Percentiles rank a stretch among this genome's conserved stretches.
Conservation (phyloP, 2,329 filamentous ascomycete genomes). For the Alternaria triticina region DNA sequence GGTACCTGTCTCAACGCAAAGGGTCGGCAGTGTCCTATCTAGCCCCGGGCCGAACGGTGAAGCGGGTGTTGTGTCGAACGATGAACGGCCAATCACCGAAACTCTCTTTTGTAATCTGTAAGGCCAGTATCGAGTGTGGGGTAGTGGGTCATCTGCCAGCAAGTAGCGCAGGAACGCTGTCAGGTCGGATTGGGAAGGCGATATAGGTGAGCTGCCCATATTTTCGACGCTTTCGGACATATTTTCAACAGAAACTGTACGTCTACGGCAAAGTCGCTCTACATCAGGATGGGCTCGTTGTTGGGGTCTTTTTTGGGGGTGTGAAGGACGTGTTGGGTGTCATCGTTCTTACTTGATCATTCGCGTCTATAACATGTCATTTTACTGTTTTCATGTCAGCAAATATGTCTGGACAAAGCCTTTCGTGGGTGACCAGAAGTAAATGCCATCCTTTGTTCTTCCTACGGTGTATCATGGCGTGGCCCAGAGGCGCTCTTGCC, state of each 20-base stretch:
- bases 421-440: neutral
- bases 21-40: neutral
- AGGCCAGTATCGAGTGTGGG: neutral
- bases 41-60: neutral
- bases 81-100: neutral
- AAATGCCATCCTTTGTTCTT: neutral
- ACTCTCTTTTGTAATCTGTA: neutral
- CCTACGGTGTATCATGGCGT: neutral
- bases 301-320: neutral
- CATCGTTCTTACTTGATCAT: neutral
- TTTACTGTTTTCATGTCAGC: neutral
- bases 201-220: neutral
- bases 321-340: neutral
- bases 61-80: neutral
- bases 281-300: neutral
- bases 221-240: neutral
- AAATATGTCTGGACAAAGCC: neutral
- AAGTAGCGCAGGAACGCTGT: conserved; percentile 1
- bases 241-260: neutral
- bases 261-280: neutral
- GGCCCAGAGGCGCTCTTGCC: neutral
- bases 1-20: conserved; percentile 6
- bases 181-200: neutral
- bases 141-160: neutral
- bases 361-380: neutral